Base-by-base conservation (phyloP, 306 rosid species). In the Hippophae gyantsensis region DNA sequence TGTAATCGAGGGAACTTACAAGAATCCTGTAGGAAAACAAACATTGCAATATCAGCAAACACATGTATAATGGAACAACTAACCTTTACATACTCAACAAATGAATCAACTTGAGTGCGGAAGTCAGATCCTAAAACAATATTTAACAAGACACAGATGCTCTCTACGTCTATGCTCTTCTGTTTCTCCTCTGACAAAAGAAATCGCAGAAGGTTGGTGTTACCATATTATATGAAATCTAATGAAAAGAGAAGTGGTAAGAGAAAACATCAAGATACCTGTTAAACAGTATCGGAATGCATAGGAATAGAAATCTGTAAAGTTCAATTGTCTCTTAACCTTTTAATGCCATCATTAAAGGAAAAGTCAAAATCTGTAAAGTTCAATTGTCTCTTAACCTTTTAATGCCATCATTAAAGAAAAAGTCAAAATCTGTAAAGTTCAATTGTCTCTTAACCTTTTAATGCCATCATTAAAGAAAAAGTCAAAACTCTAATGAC, bases 121-220 rank as follows among this genome's bases (percentile, higher is more conserved):
- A 80, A 86, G 50, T 84, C 79, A 48, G 90, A 84, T 50, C 90
- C 89, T 72, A 93, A 64, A 72, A 93, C 95, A 77, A 93, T 89
- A 72, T 77, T 70, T 76, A 93, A 82, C 68, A 93, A 76, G 69
- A 82, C 77, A 49, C 99, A 93, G 54, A 93, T 82, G 79, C 99
- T 93, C 78, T 93, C 99, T 71, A 89, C 81, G 69, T 93, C 99
- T 61, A 93, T 86, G 82, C 99, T 88, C 78, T 93, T 93, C 80
- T 93, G 99, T 71, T 93, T 93, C 86, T 88, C 99, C 95, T 93
- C 97, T 93, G 82, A 56, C 8, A 69, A 69, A 68, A 67, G 23
- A 42, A 54, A 70, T 27, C 56, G 18, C 48, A 50, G 7, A 61
- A 48, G 62, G 62, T 69, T 64, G 57, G 70, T 61, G 61, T 56